phyloP scores from a whole-genome alignment of 2,329 filamentous ascomycete species.

The Neonectria neomacrospora region DNA sequence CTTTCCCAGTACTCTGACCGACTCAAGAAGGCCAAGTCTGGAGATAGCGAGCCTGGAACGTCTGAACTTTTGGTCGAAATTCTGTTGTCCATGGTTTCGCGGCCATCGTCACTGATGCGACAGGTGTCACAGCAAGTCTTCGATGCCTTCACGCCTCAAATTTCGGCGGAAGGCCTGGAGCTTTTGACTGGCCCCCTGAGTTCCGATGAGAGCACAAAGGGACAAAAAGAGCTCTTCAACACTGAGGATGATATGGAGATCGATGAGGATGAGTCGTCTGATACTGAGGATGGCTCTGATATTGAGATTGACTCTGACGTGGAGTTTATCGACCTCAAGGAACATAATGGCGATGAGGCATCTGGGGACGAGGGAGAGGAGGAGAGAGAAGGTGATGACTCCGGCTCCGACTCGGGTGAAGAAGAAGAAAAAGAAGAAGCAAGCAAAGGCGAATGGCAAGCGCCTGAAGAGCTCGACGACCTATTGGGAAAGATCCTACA shows the following conservation, averaged over 20 bases:
- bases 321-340: conserved; percentile 59
- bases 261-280: conserved; percentile 53
- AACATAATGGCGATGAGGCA: conserved; percentile 54
- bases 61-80: conserved; percentile 87
- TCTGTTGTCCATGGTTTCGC: conserved; percentile 87
- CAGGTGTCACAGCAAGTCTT: conserved; percentile 92
- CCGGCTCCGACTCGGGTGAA: conserved; percentile 55
- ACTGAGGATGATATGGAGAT: conserved; percentile 70
- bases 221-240: conserved; percentile 87
- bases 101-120: conserved; percentile 84
- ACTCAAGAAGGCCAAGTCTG: conserved; percentile 60
- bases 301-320: conserved; percentile 62
- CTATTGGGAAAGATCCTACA: conserved; percentile 83
- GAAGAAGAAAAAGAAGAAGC: conserved; percentile 55
- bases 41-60: conserved; percentile 64
- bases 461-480: conserved; percentile 69
- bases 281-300: conserved; percentile 43
- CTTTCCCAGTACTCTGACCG: conserved; percentile 80
- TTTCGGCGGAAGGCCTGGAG: conserved; percentile 78
- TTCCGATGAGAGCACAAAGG: conserved; percentile 82
- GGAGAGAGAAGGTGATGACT: conserved; percentile 50
- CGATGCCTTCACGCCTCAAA: conserved; percentile 78
- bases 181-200: conserved; percentile 74
- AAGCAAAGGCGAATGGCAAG: conserved; percentile 57
- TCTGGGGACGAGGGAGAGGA: conserved; percentile 58